Percentiles rank a stretch among this genome's conserved stretches.
These are phyloP conservation scores for Melaleuca quinquenervia DNA, from an alignment of 345 rosid species.

Conservation along the genomic window DNA sequence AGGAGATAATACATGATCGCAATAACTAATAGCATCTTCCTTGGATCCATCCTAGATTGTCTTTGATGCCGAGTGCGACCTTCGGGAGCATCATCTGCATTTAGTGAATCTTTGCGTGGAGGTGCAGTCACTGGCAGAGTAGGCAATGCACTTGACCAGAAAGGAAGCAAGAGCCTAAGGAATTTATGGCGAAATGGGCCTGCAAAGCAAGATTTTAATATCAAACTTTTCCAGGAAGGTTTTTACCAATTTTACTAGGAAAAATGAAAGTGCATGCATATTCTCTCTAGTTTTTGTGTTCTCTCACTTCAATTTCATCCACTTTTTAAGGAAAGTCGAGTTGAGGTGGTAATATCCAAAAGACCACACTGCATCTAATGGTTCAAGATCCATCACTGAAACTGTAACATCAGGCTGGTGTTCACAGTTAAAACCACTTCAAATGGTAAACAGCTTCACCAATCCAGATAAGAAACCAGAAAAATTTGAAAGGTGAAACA, in stretches of 20 bases:
- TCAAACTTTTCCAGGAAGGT: background rate
- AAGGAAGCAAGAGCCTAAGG: conserved; percentile 87
- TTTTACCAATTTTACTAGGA: background rate
- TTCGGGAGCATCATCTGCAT: conserved; percentile 56
- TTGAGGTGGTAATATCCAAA: background rate
- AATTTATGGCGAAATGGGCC: conserved; percentile 86
- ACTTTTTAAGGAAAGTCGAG: background rate
- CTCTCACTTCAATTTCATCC: background rate
- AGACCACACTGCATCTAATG: background rate
- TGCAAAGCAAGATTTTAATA: conserved; percentile 10
- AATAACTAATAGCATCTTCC: conserved; percentile 76
- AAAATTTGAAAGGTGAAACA: background rate
- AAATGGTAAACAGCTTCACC: background rate
- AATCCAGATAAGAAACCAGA: background rate
- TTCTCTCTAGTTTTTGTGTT: background rate
- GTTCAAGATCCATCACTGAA: background rate
- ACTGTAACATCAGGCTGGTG: background rate
- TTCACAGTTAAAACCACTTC: background rate
- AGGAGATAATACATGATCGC: conserved; percentile 69
- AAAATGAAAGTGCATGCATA: background rate
- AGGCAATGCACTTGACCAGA: conserved; percentile 98
- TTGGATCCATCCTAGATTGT: conserved; percentile 75
- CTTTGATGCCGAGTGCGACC: conserved; percentile 57
- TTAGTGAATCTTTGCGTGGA: conserved; percentile 59
- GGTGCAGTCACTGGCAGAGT: conserved; percentile 97